A percentile compares a stretch with the other conserved stretches of the same genome.
Conservation (phyloP, 1,284 basidiomycete genomes). For the Irpex sp. region DNA sequence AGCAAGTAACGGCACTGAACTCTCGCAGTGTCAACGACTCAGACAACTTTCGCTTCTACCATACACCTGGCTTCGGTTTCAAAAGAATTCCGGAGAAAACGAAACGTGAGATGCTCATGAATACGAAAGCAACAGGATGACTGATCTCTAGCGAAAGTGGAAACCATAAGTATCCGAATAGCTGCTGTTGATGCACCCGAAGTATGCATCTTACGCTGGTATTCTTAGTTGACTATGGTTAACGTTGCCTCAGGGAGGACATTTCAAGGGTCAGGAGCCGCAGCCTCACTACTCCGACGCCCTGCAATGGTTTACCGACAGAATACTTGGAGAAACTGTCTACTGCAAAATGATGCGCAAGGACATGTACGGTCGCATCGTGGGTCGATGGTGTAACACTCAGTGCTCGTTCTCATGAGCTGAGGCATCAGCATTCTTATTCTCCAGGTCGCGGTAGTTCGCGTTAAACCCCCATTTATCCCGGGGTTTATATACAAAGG, state of each 20-base stretch:
- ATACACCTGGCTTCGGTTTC: conserved; percentile 77
- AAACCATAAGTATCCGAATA: conserved; percentile 82
- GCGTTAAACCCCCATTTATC: conserved; percentile 43
- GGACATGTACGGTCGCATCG: conserved; percentile 83
- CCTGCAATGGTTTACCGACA: conserved; percentile 64
- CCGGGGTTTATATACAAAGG: conserved; percentile 47
- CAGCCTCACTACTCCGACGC: conserved; percentile 75
- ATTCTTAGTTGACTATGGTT: conserved; percentile 14
- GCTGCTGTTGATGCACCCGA: conserved; percentile 91
- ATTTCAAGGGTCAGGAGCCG: conserved; percentile 70
- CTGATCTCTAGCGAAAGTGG: conserved; percentile 52
- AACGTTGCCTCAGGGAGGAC: conserved; percentile 33
- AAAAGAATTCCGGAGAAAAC: conserved; percentile 52
- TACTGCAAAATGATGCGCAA: conserved; percentile 69
- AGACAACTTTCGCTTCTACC: conserved; percentile 80
- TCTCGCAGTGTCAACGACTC: conserved; percentile 74
- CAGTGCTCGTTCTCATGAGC: neutral
- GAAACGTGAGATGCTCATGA: conserved; percentile 47
- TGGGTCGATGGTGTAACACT: conserved; percentile 32
- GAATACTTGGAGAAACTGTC: conserved; percentile 53
- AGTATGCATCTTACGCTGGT: conserved; percentile 35
- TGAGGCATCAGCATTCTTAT: neutral
- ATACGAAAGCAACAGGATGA: neutral
- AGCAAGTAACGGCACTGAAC: neutral
- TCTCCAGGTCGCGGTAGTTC: conserved; percentile 64